Evolutionary conservation across 2,329 filamentous ascomycete genomes (phyloP), one percentile per base, ranked within the genome.

Genomic region (Ophiostoma quercus): DNA sequence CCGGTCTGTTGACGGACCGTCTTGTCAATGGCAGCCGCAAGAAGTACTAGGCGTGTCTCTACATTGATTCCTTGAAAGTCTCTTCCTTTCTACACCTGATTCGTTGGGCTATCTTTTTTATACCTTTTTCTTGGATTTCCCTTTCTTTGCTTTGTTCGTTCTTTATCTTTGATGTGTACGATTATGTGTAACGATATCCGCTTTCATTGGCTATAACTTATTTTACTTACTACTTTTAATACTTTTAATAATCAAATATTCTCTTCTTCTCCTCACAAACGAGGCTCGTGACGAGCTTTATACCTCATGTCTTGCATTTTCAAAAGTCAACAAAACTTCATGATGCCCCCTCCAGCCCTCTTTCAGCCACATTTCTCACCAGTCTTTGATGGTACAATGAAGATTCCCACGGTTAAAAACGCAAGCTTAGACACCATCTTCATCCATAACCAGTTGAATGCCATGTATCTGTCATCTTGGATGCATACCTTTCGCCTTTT

Each of bases 11-110:
- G 66, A 66, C 71, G 2, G 74, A 75, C 51, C 71, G 74, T 11
- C 14, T 75, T 51, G 22, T 75, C 7, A 74, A 76, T 66, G 75
- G 74, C 25, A 22, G 68, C 66, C 75, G 75, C 69, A 71, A 67
- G 66, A 63, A 57, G 57, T 67, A 65, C 16, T 47, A 47, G 16
- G 2, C 43, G 19, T 47, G 43, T 2, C 43, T 47, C 43, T 47
- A 41, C 11, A 2, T 14, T 41, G 39, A 41, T 14, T 65, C 62
- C 22, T 65, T n/a, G 32, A 3, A 1, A 3, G 14, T 14, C 2
- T 41, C 11, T 41, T 41, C 11, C 9, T 3, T 65, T 29, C 25
- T 65, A n/a, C 8, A n/a, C 8, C 41, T 47, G 5, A 19, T 7
- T 19, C 6, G 5, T n/a, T n/a, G 16, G 16, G 7, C 4, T 19